Evolutionary conservation across 148 eudicot species (phyloP), one percentile per base, ranked within the genome.

Genomic region (Hydrangea macrophylla): DNA sequence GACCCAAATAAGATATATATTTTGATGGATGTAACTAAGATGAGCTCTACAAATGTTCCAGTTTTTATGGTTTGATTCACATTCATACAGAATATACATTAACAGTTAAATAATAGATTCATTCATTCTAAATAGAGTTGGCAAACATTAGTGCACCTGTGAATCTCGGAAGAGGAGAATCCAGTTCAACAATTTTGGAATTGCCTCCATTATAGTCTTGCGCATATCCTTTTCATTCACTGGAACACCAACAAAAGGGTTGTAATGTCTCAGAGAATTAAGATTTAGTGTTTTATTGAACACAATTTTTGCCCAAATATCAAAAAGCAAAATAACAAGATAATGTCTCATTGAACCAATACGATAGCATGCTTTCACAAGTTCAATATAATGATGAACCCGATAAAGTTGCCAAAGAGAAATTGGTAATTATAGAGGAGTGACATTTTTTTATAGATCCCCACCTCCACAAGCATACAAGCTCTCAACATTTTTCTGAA

Each of bases 381-480:
- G 17, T 9, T 40, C 55, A 59, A 32, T 23, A 26, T 33, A 54
- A 58, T 27, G 58, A 69, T 35, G 54, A 76, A 55, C 18, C 48
- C 55, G 28, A 67, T 17, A 22, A 45, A 62, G 60, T 10, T 67
- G 45, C 60, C 39, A 62, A 56, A 28, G 45, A 28, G 40, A 44
- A 66, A 51, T 27, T 42, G 54, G 27, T 32, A 63, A 58, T 37
- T 62, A 60, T 23, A 33, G 11, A 64, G 31, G 57, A 69, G 26
- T 55, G 31, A 55, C 24, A 72, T 59, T 51, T 62, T 51, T 62
- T 27, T 28, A 60, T 70, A 69, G 62, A 26, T 64, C 72, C 64
- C 71, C 82, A 95, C 99, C 99, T 95, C 90, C 96, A 76, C 99
- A 95, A 65, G 99, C 93, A 79, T 91, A 95, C 79, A 94, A 71